Percentiles rank a stretch among this genome's conserved stretches.
Evolutionary conservation across 164 flowering plant species (phyloP).

Genomic region (Vitis cinerea): DNA sequence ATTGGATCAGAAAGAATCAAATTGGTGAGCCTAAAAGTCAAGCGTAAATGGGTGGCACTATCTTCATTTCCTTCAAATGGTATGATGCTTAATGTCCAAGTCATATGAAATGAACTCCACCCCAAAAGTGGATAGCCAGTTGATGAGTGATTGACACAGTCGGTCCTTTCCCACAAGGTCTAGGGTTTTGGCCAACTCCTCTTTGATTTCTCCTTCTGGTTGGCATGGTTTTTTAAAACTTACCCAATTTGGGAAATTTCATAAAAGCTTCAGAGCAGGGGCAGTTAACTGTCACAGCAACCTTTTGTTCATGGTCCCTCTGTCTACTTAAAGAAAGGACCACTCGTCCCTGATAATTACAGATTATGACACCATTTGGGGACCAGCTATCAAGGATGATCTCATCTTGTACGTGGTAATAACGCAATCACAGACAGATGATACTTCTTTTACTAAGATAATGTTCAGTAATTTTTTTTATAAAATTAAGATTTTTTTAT

Average conservation of each 20-base stretch:
- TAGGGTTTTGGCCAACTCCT: slow-evolving; percentile 29
- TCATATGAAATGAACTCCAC: background rate
- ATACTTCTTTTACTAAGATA: too few relatives aligned
- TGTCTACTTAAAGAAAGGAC: background rate
- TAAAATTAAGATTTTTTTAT: too few relatives aligned
- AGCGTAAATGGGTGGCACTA: background rate
- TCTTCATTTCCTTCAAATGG: slow-evolving; percentile 2
- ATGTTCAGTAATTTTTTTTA: too few relatives aligned
- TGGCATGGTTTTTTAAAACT: slow-evolving; percentile 14
- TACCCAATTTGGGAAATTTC: slow-evolving; percentile 7
- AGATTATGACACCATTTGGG: background rate
- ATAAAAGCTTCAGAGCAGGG: slow-evolving; percentile 3
- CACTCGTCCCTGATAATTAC: background rate
- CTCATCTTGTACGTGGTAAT: too few relatives aligned
- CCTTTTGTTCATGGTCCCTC: slow-evolving; percentile 9
- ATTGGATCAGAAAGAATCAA: too few relatives aligned
- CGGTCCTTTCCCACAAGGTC: slow-evolving; percentile 27
- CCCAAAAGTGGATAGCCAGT: slow-evolving; percentile 1
- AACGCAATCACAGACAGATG: too few relatives aligned
- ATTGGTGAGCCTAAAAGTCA: background rate
- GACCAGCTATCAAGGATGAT: background rate
- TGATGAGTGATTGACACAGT: slow-evolving; percentile 21
- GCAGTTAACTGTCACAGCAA: slow-evolving; percentile 23
- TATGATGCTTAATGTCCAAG: slow-evolving; percentile 8
- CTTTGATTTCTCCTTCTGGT: slow-evolving; percentile 3